Base-by-base conservation (phyloP, 306 rosid species). In the Fagus crenata region DNA sequence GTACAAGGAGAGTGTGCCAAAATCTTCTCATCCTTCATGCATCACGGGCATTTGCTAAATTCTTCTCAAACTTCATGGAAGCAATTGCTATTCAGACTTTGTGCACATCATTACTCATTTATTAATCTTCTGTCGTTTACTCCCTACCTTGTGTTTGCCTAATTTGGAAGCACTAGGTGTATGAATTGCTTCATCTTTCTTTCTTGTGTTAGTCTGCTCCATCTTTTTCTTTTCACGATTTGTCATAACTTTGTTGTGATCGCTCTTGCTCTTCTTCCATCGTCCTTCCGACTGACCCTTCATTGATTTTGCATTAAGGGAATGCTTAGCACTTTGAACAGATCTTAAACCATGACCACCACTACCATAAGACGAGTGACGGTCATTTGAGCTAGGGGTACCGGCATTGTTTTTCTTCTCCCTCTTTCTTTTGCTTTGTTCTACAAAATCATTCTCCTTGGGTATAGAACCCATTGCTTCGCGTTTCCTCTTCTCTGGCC, bases 401-500 rank as follows among this genome's bases (percentile, higher is more conserved):
- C 6, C 31, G 3, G 68, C 55, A 56, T 72, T 75, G 71, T 54
- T 56, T 76, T 78, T 84, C 46, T 81, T 78, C 58, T 68, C 87
- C 80, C 86, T 32, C 84, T 84, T 89, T 64, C 87, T 88, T 76
- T 81, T 87, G 61, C 64, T 76, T 49, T 75, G 59, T 46, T 81
- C 80, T 35, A 46, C 18, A 14, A 60, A 80, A 75, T 69, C 84
- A 17, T 56, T 75, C 58, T 87, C 89, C 61, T 75, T 69, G 2
- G 58, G 54, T 32, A 2, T 80, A 79, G 76, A 14, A 75, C 70
- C 87, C 46, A 53, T 65, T 65, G 56, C 77, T 40, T 74, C 77
- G 71, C 60, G 78, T 72, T 86, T 87, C 84, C 80, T 85, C 75
- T 81, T 58, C 80, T 78, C 85, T 54, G 46, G 77, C 88, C 98